Conservation (phyloP, 2,329 filamentous ascomycete species). For the Botrytis fragariae region DNA sequence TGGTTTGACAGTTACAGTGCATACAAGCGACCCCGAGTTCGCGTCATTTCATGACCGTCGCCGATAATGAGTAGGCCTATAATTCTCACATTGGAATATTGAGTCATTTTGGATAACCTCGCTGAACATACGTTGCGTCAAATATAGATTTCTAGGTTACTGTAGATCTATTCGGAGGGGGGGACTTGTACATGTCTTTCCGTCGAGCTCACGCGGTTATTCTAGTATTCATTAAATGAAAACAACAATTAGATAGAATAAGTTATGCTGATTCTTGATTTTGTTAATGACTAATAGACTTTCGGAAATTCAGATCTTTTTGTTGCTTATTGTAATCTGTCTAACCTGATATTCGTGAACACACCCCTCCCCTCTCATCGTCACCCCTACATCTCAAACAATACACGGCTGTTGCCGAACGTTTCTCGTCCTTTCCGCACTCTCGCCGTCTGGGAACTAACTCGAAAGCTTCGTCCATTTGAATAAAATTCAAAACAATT, state of each 20-base stretch:
- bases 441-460: not conserved
- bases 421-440: not conserved
- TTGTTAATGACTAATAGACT: not conserved
- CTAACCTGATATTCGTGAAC: not conserved
- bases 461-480: not conserved
- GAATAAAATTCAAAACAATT: not conserved
- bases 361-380: not conserved
- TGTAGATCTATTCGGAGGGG: not conserved
- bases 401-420: not conserved
- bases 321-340: not conserved
- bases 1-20: not conserved
- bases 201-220: not conserved
- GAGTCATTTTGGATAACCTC: not conserved
- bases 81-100: not conserved
- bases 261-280: not conserved
- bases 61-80: not conserved
- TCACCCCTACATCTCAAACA: not conserved
- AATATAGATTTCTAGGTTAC: not conserved
- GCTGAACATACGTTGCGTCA: not conserved
- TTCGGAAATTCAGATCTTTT: not conserved
- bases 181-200: not conserved
- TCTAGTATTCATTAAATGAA: not conserved
- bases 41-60: not conserved
- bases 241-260: not conserved
- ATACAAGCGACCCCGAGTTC: slow-evolving; percentile 9